These are phyloP conservation scores for Lasiodiplodia hormozganensis DNA, from an alignment of 2,329 filamentous ascomycete genomes.

Conservation along the genomic window DNA sequence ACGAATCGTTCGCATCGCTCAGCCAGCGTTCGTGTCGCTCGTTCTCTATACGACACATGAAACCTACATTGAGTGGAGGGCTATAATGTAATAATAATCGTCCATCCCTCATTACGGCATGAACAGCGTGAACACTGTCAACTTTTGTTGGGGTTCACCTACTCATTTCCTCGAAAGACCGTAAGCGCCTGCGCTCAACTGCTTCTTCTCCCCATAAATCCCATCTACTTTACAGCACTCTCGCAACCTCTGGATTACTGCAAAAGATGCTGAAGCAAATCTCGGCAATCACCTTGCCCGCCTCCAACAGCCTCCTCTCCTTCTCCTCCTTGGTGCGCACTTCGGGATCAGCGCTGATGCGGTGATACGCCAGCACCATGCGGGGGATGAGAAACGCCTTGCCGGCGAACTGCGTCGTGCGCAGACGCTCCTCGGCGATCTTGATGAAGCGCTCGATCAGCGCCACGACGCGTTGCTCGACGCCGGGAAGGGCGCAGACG, in stretches of 20 bases:
- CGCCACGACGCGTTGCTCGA: conserved; percentile 1
- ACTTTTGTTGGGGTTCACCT: not conserved
- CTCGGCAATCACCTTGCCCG: conserved; percentile 13
- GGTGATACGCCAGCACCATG: conserved; percentile 23
- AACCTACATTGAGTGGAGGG: not conserved
- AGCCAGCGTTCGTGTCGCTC: not conserved
- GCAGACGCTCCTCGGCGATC: conserved; percentile 18
- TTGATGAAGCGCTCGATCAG: conserved; percentile 21
- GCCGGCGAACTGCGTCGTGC: conserved; percentile 24
- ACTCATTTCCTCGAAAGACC: too few relatives aligned
- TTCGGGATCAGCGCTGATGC: conserved; percentile 9
- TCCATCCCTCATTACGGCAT: not conserved
- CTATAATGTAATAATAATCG: not conserved
- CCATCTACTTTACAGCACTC: not conserved
- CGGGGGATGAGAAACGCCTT: conserved; percentile 25
- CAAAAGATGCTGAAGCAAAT: conserved; percentile 22
- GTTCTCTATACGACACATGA: not conserved
- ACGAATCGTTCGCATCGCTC: not conserved
- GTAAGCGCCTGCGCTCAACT: not conserved
- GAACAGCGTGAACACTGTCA: too few relatives aligned
- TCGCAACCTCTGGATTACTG: conserved; percentile 22
- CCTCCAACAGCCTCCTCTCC: conserved; percentile 10
- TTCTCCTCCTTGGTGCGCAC: conserved; percentile 14
- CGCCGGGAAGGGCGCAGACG: not conserved
- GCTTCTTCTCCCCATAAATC: not conserved